These are phyloP conservation scores for Heterobasidion occidentale DNA, from an alignment of 1,284 basidiomycete species.

Conservation along the genomic window DNA sequence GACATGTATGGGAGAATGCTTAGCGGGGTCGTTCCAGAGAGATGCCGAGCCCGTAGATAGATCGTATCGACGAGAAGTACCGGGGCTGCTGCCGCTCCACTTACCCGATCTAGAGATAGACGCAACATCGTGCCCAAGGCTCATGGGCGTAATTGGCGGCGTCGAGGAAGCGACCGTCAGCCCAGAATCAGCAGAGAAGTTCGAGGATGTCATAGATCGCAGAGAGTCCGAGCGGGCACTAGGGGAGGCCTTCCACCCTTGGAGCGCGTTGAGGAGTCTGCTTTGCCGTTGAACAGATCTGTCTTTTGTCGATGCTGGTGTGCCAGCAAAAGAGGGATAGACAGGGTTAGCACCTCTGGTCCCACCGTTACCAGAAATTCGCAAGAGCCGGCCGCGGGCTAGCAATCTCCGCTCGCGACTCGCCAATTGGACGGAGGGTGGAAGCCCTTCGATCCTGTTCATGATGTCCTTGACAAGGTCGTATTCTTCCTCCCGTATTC, in stretches of 20 bases:
- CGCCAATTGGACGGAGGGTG: conserved; percentile 42
- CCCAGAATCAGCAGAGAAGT: conserved; percentile 20
- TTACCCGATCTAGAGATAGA: background rate
- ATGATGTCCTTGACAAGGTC: conserved; percentile 59
- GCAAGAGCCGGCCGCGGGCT: conserved; percentile 44
- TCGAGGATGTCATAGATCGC: conserved; percentile 34
- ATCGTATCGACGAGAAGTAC: background rate
- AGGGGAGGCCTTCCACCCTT: conserved; percentile 27
- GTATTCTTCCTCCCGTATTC: conserved; percentile 79
- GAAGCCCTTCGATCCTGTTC: conserved; percentile 52
- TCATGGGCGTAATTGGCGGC: conserved; percentile 10
- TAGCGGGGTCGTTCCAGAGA: background rate
- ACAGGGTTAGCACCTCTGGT: background rate
- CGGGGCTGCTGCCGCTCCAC: background rate
- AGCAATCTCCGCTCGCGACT: conserved; percentile 67
- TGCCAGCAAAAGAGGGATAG: background rate
- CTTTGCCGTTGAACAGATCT: conserved; percentile 15
- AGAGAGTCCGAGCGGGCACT: conserved; percentile 38
- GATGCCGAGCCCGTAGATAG: background rate
- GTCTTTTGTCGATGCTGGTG: background rate
- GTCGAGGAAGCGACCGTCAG: conserved; percentile 15
- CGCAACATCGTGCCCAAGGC: background rate
- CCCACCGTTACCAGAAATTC: background rate
- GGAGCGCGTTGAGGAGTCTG: conserved; percentile 32
- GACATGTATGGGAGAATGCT: conserved; percentile 19